phyloP scores from a whole-genome alignment of 805 yeast genomes.

The Candida oleophila region DNA sequence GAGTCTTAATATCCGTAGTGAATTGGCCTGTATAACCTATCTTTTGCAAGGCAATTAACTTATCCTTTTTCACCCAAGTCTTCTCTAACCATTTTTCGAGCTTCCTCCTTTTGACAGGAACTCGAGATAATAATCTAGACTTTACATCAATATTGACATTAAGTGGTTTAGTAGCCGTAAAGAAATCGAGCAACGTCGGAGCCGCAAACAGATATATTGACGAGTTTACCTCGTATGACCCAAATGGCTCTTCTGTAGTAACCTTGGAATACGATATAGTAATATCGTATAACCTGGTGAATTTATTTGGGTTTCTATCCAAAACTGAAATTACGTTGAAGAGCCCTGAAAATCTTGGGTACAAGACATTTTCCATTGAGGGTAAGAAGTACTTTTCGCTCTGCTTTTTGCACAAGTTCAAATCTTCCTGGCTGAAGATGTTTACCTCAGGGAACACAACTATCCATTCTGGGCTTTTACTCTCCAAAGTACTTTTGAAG shows the following conservation, averaged over 20 bases:
- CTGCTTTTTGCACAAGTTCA: conserved; percentile 50
- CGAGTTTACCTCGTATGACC: background rate
- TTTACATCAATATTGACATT: conserved; percentile 48
- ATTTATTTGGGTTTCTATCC: conserved; percentile 31
- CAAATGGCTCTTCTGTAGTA: background rate
- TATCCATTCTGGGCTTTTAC: conserved; percentile 56
- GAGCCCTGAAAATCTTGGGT: conserved; percentile 72
- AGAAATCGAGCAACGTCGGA: conserved; percentile 33
- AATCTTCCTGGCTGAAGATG: conserved; percentile 52
- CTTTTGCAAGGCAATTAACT: conserved; percentile 10
- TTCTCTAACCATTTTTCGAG: conserved; percentile 76
- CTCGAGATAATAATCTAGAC: conserved; percentile 42
- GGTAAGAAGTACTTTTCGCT: conserved; percentile 63
- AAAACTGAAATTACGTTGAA: conserved; percentile 47
- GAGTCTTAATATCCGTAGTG: background rate
- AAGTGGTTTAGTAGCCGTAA: conserved; percentile 27
- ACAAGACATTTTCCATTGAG: conserved; percentile 56
- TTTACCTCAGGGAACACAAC: conserved; percentile 86
- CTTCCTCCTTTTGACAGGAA: conserved; percentile 53
- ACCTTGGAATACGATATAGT: conserved; percentile 43
- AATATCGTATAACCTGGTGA: conserved; percentile 52
- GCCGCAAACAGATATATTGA: conserved; percentile 7
- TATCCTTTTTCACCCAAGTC: conserved; percentile 72
- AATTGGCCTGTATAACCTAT: background rate
- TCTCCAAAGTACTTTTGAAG: conserved; percentile 34